phyloP scores from a whole-genome alignment of 805 yeast genomes.

The Ogataea naganishii region DNA sequence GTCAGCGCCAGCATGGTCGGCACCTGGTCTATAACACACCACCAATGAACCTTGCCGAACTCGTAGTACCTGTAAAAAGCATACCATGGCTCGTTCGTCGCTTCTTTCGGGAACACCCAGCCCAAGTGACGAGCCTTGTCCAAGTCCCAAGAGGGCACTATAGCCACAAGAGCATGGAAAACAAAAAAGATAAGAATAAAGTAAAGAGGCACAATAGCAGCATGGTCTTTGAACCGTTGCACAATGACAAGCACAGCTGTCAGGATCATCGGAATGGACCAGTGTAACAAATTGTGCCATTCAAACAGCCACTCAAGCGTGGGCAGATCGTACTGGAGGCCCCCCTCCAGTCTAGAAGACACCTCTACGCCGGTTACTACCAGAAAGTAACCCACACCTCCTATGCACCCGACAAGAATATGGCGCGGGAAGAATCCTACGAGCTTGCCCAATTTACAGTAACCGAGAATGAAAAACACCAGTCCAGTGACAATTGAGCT shows the following conservation, averaged over 20 bases:
- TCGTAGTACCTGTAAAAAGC: constrained; percentile 69
- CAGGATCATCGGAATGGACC: constrained; percentile 63
- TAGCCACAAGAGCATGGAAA: constrained; percentile 60
- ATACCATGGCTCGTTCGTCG: constrained; percentile 79
- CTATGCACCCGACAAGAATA: constrained; percentile 93
- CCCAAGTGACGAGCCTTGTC: constrained; percentile 59
- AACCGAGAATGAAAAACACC: constrained; percentile 71
- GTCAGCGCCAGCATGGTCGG: constrained; percentile 96
- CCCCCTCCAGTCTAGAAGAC: constrained; percentile 70
- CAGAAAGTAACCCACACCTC: constrained; percentile 95
- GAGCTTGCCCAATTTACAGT: constrained; percentile 68
- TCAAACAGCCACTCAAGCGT: constrained; percentile 43
- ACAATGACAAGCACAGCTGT: constrained; percentile 53
- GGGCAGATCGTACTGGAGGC: constrained; percentile 51
- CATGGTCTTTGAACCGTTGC: constrained; percentile 50
- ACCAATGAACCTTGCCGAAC: constrained; percentile 68
- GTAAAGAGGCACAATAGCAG: constrained; percentile 73
- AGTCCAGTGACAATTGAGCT: constrained; percentile 83
- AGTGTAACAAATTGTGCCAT: constrained; percentile 41
- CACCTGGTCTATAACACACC: constrained; percentile 51
- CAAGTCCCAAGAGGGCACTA: constrained; percentile 60
- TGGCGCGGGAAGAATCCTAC: constrained; percentile 97
- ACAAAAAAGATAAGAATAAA: constrained; percentile 62
- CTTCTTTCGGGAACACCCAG: constrained; percentile 73
- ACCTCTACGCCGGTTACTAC: constrained; percentile 89